A percentile compares a stretch with the other conserved stretches of the same genome.
Conservation (phyloP, 352 stramenopile genomes). For the Pythium guiyangense region DNA sequence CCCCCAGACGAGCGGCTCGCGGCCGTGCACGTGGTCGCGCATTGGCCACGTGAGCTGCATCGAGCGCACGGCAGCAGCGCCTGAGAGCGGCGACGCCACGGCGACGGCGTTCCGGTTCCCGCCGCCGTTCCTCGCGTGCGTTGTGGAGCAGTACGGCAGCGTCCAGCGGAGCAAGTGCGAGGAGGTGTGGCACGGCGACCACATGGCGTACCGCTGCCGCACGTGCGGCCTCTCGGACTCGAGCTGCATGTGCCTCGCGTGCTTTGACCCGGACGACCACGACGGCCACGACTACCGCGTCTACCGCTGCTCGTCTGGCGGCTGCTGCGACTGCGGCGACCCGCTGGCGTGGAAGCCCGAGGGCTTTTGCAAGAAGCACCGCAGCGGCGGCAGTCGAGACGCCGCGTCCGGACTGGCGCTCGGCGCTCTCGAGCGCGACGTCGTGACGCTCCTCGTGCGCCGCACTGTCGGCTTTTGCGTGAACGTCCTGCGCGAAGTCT, state of each 20-base stretch:
- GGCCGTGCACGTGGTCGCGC: no score
- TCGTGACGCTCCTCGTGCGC: slow-evolving; percentile 41
- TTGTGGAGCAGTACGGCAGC: slow-evolving; percentile 50
- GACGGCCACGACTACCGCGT: slow-evolving; percentile 80
- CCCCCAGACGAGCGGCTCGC: no score
- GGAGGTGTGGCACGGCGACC: slow-evolving; percentile 84
- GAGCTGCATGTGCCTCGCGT: slow-evolving; percentile 82
- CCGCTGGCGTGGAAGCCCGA: slow-evolving; percentile 69
- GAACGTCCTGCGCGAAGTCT: slow-evolving; percentile 53
- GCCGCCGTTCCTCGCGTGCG: slow-evolving; percentile 37
- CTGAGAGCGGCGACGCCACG: neutral
- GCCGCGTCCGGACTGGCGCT: slow-evolving; percentile 25
- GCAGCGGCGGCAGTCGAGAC: slow-evolving; percentile 29
- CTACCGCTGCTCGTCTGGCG: slow-evolving; percentile 74
- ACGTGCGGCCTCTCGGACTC: slow-evolving; percentile 82
- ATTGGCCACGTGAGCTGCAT: slow-evolving; percentile 33
- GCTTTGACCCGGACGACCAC: slow-evolving; percentile 76
- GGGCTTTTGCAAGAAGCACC: slow-evolving; percentile 84
- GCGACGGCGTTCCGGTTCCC: slow-evolving; percentile 27
- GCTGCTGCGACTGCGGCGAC: slow-evolving; percentile 82
- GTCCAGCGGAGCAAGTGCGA: slow-evolving; percentile 77
- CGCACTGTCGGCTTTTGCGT: slow-evolving; percentile 49
- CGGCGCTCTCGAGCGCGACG: slow-evolving; percentile 27
- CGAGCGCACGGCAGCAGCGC: slow-evolving; percentile 8
- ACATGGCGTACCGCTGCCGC: slow-evolving; percentile 82